A percentile compares a stretch with the other conserved stretches of the same genome.
phyloP scores from a whole-genome alignment of 2,329 filamentous ascomycete genomes.

The Phialophora chinensis region DNA sequence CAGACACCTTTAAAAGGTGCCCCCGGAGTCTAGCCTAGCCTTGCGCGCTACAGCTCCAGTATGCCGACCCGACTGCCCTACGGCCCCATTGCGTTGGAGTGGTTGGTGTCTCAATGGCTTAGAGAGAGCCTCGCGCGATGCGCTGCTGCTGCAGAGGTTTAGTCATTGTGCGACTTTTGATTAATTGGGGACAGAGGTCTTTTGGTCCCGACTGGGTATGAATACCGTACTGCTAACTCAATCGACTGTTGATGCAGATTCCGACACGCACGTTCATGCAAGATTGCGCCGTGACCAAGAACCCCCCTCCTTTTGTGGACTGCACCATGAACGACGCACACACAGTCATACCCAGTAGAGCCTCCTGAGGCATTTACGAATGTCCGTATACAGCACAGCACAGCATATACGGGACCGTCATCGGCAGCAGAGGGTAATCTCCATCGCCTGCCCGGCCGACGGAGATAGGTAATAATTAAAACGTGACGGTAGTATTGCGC shows the following conservation, averaged over 20 bases:
- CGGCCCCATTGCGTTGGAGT: neutral
- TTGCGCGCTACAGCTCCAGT: neutral
- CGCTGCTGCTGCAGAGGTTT: conserved; percentile 6
- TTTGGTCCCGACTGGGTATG: neutral
- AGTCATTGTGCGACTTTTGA: neutral
- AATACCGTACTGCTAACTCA: neutral
- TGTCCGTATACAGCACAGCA: neutral
- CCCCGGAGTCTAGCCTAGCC: conserved; percentile 1
- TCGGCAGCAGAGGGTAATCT: conserved; percentile 6
- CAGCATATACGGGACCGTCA: neutral
- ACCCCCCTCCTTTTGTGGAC: no score
- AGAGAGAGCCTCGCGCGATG: conserved; percentile 4
- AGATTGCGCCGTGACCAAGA: neutral
- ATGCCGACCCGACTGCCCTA: no score
- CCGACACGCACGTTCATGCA: neutral
- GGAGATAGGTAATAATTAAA: neutral
- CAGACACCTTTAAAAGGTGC: neutral
- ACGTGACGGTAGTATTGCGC: neutral
- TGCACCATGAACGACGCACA: neutral
- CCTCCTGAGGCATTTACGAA: conserved; percentile 19
- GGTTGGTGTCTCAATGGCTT: neutral
- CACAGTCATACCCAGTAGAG: neutral
- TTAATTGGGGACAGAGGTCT: neutral
- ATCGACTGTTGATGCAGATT: neutral
- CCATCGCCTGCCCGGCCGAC: neutral